Conservation (phyloP, 106 monocot genomes). For the Platanthera guangdongensis region DNA sequence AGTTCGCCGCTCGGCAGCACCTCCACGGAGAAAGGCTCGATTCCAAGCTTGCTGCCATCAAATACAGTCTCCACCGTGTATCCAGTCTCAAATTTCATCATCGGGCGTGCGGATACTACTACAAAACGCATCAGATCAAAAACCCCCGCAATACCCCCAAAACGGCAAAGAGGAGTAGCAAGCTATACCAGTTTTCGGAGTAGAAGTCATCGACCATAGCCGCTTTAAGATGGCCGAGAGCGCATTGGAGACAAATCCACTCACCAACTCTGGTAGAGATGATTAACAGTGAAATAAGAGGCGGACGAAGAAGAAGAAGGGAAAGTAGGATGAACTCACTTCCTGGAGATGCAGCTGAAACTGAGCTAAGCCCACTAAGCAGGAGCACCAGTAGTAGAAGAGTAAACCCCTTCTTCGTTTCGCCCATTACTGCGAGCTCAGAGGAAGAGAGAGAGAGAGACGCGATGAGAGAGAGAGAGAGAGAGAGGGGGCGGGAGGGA, state of each 20-base stretch:
- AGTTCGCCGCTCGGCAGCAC: conserved; percentile 68
- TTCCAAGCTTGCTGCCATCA: conserved; percentile 98
- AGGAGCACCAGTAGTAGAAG: conserved; percentile 27
- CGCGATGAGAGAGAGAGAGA: not conserved
- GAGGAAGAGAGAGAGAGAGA: not conserved
- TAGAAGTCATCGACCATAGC: conserved; percentile 69
- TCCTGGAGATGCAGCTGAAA: conserved; percentile 37
- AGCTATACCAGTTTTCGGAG: conserved; percentile 50
- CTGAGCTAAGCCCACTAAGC: conserved; percentile 17
- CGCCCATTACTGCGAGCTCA: conserved; percentile 6
- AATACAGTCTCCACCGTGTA: conserved; percentile 95
- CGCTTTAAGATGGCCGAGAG: conserved; percentile 45
- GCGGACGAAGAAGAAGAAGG: not conserved
- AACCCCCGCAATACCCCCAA: not conserved
- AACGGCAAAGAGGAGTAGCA: not conserved
- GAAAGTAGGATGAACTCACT: conserved; percentile 26
- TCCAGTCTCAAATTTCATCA: conserved; percentile 92
- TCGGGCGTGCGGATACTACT: conserved; percentile 48
- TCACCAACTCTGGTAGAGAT: conserved; percentile 36
- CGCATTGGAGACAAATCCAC: conserved; percentile 64
- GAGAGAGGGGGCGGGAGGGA: too few species aligned
- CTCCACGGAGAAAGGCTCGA: conserved; percentile 82
- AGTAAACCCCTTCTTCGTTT: conserved; percentile 12
- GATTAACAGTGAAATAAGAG: conserved; percentile 3
- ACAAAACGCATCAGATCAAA: conserved; percentile 6